These are phyloP conservation scores for Blastocystis sp. DNA, from an alignment of 352 stramenopile species.

Conservation along the genomic window DNA sequence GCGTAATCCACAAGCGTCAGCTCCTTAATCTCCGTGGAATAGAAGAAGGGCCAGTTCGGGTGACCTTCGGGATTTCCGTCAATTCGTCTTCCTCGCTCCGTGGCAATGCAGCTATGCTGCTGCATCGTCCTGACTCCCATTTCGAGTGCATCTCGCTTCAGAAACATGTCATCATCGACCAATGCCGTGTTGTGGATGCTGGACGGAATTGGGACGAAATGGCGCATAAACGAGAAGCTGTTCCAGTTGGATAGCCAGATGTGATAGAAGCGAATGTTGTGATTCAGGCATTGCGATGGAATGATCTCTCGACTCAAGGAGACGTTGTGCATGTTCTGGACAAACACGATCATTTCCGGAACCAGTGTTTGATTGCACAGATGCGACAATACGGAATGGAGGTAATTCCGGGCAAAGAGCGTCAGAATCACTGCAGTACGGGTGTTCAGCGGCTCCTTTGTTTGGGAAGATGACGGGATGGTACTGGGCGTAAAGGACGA, in stretches of 20 bases:
- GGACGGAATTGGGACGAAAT: neutral
- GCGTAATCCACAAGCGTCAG: slow-evolving; percentile 41
- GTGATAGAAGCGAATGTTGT: slow-evolving; percentile 11
- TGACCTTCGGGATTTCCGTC: neutral
- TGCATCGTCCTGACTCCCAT: neutral
- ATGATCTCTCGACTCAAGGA: neutral
- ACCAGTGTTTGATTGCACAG: slow-evolving; percentile 1
- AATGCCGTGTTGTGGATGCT: slow-evolving; percentile 24
- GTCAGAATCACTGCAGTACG: slow-evolving; percentile 14
- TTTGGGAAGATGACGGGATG: too few relatives aligned
- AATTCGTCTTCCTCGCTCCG: slow-evolving; percentile 8
- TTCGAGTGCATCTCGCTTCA: slow-evolving; percentile 3
- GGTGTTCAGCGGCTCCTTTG: neutral
- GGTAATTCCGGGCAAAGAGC: slow-evolving; percentile 7
- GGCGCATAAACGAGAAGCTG: slow-evolving; percentile 43
- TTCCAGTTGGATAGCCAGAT: slow-evolving; percentile 64
- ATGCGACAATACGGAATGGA: neutral
- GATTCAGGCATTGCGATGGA: neutral
- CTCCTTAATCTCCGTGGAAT: neutral
- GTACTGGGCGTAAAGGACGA: neutral
- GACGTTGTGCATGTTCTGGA: slow-evolving; percentile 23
- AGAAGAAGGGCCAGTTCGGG: slow-evolving; percentile 15
- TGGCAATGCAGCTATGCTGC: neutral
- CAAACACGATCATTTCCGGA: slow-evolving; percentile 21
- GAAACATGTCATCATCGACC: slow-evolving; percentile 34